These are phyloP conservation scores for Bipolaris cookei DNA, from an alignment of 2,329 filamentous ascomycete genomes.

Conservation along the genomic window DNA sequence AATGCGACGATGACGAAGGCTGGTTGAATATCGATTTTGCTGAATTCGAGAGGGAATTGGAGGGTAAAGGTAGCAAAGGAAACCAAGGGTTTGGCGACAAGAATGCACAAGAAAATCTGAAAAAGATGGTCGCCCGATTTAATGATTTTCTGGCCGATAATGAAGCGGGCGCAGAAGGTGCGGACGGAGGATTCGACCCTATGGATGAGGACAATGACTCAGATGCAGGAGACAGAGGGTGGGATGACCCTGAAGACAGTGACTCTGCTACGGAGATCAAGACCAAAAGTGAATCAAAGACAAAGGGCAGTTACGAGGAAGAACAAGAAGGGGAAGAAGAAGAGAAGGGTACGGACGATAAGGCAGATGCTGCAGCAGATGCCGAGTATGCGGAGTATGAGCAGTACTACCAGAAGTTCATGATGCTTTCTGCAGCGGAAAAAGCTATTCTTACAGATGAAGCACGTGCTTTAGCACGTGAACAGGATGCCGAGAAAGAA, in stretches of 20 bases:
- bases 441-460: constrained; percentile 44
- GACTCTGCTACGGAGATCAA: constrained; percentile 47
- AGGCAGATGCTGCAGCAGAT: constrained; percentile 65
- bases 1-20: constrained; percentile 78
- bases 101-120: constrained; percentile 74
- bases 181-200: constrained; percentile 66
- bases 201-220: constrained; percentile 71
- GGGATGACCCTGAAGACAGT: constrained; percentile 52
- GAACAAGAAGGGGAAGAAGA: constrained; percentile 16
- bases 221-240: constrained; percentile 54
- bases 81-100: constrained; percentile 64
- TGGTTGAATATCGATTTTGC: constrained; percentile 94
- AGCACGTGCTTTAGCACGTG: constrained; percentile 44
- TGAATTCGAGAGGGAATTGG: constrained; percentile 84
- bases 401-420: constrained; percentile 81
- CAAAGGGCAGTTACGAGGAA: constrained; percentile 60
- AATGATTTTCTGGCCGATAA: constrained; percentile 90
- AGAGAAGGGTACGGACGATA: constrained; percentile 36
- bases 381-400: constrained; percentile 76
- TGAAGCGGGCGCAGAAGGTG: constrained; percentile 78
- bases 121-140: constrained; percentile 92
- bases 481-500: constrained; percentile 50
- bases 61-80: constrained; percentile 50
- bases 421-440: constrained; percentile 66
- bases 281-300: constrained; percentile 58